These are phyloP conservation scores for Sherardia arvensis DNA, from an alignment of 257 asterid genomes.

Conservation along the genomic window DNA sequence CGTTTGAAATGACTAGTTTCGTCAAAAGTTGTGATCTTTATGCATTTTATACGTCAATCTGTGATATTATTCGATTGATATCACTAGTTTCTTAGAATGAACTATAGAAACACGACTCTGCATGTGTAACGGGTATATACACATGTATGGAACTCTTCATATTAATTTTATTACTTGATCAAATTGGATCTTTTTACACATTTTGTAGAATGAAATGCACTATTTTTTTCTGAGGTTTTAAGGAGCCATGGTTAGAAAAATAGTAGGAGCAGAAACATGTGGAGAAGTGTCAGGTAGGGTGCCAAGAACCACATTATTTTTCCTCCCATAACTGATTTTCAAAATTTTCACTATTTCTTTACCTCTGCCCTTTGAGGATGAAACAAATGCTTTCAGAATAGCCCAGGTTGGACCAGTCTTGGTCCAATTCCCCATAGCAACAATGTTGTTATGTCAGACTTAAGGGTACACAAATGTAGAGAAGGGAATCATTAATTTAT, in stretches of 20 bases:
- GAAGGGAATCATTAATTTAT: conserved; percentile 6
- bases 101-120: no score
- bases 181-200: no score
- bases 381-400: conserved; percentile 11
- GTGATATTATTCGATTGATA: no score
- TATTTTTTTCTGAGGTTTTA: no score
- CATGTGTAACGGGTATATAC: no score
- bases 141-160: no score
- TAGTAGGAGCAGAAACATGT: neutral
- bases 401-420: conserved; percentile 55
- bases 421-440: conserved; percentile 58
- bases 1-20: no score
- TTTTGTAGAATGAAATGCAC: no score
- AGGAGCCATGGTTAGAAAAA: neutral
- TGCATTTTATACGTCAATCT: no score
- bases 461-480: conserved; percentile 15
- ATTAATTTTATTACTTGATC: no score
- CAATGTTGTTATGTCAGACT: conserved; percentile 38
- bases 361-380: neutral
- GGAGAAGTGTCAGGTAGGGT: conserved; percentile 6
- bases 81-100: no score
- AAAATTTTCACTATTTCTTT: neutral
- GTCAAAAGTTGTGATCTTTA: no score
- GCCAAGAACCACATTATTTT: neutral
- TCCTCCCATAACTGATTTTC: neutral